Conservation (phyloP, 257 asterid genomes). For the Ballota nigra region DNA sequence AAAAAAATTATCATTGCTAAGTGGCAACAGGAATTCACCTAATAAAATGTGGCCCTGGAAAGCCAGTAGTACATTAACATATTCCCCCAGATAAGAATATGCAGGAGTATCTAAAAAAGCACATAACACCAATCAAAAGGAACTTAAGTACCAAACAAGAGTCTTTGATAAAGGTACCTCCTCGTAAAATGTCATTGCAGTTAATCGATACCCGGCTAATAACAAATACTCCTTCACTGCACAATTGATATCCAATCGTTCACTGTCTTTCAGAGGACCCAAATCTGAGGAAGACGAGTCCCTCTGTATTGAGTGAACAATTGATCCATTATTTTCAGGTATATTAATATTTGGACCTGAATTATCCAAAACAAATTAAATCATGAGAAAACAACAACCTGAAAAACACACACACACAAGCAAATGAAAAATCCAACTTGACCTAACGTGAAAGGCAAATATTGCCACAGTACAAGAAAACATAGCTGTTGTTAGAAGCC, state of each 20-base stretch:
- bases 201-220: slow-evolving; percentile 92
- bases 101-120: slow-evolving; percentile 18
- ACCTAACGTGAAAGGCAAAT: slow-evolving; percentile 17
- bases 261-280: slow-evolving; percentile 89
- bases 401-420: neutral
- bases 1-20: neutral
- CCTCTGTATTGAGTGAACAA: slow-evolving; percentile 43
- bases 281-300: slow-evolving; percentile 59
- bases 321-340: slow-evolving; percentile 39
- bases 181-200: slow-evolving; percentile 98
- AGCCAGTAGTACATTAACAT: slow-evolving; percentile 1
- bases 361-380: slow-evolving; percentile 30
- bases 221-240: slow-evolving; percentile 95
- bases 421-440: neutral
- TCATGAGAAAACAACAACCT: slow-evolving; percentile 22
- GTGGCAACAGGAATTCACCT: slow-evolving; percentile 5
- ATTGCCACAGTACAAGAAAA: slow-evolving; percentile 13
- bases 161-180: slow-evolving; percentile 58
- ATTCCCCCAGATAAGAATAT: neutral
- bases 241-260: slow-evolving; percentile 82
- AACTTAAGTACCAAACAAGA: slow-evolving; percentile 18
- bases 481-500: slow-evolving; percentile 13
- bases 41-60: slow-evolving; percentile 5
- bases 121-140: slow-evolving; percentile 15
- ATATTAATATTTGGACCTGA: slow-evolving; percentile 49